These are phyloP conservation scores for Apodospora peruviana DNA, from an alignment of 495 filamentous ascomycete genomes.

Conservation along the genomic window DNA sequence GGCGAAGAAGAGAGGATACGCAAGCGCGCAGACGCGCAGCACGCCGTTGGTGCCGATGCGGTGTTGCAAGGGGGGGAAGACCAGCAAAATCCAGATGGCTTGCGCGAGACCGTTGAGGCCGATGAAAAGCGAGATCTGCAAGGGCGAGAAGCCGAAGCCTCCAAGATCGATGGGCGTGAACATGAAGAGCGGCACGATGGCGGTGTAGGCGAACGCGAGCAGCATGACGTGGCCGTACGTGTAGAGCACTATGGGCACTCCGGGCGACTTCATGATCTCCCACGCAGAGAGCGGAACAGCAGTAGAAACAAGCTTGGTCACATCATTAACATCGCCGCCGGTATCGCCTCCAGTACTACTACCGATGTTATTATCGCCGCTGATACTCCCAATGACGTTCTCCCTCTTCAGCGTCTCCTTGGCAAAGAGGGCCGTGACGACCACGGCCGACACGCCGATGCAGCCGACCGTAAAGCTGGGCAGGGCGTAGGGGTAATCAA, in stretches of 20 bases:
- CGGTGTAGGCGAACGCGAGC: constrained; percentile 59
- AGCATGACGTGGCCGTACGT: constrained; percentile 57
- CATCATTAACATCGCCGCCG: constrained; percentile 10
- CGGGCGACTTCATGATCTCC: constrained; percentile 54
- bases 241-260: constrained; percentile 56
- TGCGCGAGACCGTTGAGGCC: constrained; percentile 54
- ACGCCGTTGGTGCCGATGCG: constrained; percentile 57
- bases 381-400: background rate
- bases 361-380: constrained; percentile 16
- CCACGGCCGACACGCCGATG: constrained; percentile 44
- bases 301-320: constrained; percentile 12
- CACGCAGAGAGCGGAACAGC: constrained; percentile 47
- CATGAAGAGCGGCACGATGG: constrained; percentile 58
- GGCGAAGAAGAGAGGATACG: constrained; percentile 55
- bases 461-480: constrained; percentile 48
- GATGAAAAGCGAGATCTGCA: constrained; percentile 56
- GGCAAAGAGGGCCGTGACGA: constrained; percentile 43
- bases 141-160: constrained; percentile 54
- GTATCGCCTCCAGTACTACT: background rate
- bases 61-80: constrained; percentile 56
- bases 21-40: constrained; percentile 44
- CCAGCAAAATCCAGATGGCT: constrained; percentile 57
- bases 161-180: constrained; percentile 51
- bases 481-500: constrained; percentile 59
- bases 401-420: constrained; percentile 47